Conservation (phyloP, 163 green algal genomes). For the Botryococcus braunii region DNA sequence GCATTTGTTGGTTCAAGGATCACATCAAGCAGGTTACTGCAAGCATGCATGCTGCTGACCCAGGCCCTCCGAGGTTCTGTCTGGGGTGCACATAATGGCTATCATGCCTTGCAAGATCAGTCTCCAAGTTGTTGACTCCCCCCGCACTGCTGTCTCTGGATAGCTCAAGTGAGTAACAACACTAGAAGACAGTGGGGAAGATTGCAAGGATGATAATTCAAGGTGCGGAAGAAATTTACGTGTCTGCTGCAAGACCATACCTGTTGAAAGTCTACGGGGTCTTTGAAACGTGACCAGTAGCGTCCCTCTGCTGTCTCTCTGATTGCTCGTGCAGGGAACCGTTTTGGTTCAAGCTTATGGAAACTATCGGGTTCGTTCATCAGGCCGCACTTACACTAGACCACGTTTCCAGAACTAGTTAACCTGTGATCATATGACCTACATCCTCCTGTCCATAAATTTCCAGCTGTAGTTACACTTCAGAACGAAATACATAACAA, state of each 20-base stretch:
- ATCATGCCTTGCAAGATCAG: too few relatives aligned
- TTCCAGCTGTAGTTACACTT: not conserved
- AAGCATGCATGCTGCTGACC: too few relatives aligned
- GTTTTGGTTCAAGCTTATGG: conserved; percentile 50
- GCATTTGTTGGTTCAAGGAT: too few relatives aligned
- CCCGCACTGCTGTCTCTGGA: too few relatives aligned
- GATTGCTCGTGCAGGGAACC: conserved; percentile 48
- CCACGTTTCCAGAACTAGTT: not conserved
- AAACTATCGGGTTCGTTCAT: conserved; percentile 53
- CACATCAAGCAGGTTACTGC: too few relatives aligned
- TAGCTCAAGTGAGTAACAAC: not conserved
- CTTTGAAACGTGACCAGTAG: conserved; percentile 72
- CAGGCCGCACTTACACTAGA: conserved; percentile 1
- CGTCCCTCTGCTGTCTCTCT: conserved; percentile 75
- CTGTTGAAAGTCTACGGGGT: conserved; percentile 55
- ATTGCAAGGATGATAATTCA: too few relatives aligned
- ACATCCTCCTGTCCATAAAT: not conserved
- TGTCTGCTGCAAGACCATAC: conserved; percentile 18
- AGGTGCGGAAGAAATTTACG: too few relatives aligned
- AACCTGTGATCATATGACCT: not conserved
- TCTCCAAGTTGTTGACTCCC: too few relatives aligned
- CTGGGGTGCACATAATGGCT: too few relatives aligned
- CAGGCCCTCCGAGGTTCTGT: too few relatives aligned
- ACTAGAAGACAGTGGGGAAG: not conserved
- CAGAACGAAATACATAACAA: not conserved